phyloP scores from a whole-genome alignment of 2,329 filamentous ascomycete species.

The Pseudocercospora crystallina region DNA sequence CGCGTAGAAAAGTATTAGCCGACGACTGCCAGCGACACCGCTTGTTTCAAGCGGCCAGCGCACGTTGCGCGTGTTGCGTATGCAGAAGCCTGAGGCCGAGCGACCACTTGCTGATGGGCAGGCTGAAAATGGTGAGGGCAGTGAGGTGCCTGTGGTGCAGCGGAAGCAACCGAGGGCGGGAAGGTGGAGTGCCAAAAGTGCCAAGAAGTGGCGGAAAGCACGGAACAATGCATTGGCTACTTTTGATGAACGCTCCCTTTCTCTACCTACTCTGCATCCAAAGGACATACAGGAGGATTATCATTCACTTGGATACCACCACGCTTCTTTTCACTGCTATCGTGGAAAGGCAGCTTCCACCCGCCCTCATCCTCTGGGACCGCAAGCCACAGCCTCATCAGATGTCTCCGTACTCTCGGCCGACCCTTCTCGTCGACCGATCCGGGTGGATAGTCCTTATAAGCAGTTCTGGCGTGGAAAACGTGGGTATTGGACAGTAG shows the following conservation, averaged over 20 bases:
- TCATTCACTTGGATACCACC: conserved; percentile 86
- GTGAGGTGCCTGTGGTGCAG: too few species aligned
- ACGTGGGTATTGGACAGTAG: conserved; percentile 79
- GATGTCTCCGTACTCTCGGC: conserved; percentile 68
- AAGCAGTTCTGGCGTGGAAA: conserved; percentile 77
- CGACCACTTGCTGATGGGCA: too few species aligned
- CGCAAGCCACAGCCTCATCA: conserved; percentile 81
- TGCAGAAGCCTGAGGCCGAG: too few species aligned
- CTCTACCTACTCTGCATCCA: conserved; percentile 66
- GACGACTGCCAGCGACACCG: too few species aligned
- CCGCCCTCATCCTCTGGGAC: conserved; percentile 79
- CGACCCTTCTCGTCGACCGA: conserved; percentile 23
- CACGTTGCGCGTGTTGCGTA: too few species aligned
- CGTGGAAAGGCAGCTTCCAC: conserved; percentile 80
- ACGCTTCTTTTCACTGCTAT: conserved; percentile 79
- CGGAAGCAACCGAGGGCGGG: too few species aligned
- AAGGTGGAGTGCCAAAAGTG: too few species aligned
- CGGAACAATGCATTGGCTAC: too few species aligned
- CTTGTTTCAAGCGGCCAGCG: too few species aligned
- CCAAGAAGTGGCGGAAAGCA: too few species aligned
- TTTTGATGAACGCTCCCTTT: background rate
- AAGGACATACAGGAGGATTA: conserved; percentile 67
- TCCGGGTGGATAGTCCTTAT: conserved; percentile 65
- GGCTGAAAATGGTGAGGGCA: too few species aligned
- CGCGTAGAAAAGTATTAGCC: too few species aligned